Percentiles rank a stretch among this genome's conserved stretches.
These are phyloP conservation scores for Flaveria linearis DNA, from an alignment of 129 eudicot species.

Conservation along the genomic window DNA sequence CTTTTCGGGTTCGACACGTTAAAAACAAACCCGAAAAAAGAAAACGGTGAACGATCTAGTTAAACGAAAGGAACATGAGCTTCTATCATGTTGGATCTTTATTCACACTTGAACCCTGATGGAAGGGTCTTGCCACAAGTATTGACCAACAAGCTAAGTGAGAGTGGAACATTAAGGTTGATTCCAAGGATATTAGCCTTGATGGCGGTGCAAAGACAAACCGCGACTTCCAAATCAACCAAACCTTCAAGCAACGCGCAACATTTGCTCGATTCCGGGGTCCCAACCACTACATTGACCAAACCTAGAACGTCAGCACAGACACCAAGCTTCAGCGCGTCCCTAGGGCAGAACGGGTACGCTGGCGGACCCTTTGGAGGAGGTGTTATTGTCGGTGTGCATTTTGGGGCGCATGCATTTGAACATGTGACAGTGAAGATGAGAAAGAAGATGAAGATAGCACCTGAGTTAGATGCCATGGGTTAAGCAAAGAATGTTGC, in stretches of 20 bases:
- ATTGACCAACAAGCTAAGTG: conserved; percentile 56
- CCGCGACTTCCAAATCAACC: conserved; percentile 71
- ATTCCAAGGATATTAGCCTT: conserved; percentile 72
- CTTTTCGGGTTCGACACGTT: neutral
- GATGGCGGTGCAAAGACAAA: conserved; percentile 69
- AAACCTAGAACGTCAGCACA: conserved; percentile 73
- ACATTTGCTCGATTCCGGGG: conserved; percentile 55
- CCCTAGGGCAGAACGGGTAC: conserved; percentile 61
- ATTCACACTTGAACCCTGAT: conserved; percentile 61
- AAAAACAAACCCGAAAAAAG: neutral
- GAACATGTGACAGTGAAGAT: conserved; percentile 41
- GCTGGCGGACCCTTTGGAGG: conserved; percentile 45
- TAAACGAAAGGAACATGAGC: conserved; percentile 14
- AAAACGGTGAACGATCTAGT: conserved; percentile 10
- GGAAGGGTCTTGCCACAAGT: conserved; percentile 61
- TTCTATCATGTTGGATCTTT: neutral
- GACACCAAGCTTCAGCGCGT: conserved; percentile 67
- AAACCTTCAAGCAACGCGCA: conserved; percentile 59
- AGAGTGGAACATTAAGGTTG: conserved; percentile 59
- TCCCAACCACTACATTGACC: conserved; percentile 52
- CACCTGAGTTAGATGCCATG: conserved; percentile 37
- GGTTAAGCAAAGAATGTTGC: conserved; percentile 3
- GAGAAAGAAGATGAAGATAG: conserved; percentile 48
- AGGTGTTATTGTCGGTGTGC: conserved; percentile 32
- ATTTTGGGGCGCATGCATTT: conserved; percentile 41